Evolutionary conservation across 306 rosid genomes (phyloP), one percentile per base, ranked within the genome.

Genomic region (Elaeagnus macrophylla): DNA sequence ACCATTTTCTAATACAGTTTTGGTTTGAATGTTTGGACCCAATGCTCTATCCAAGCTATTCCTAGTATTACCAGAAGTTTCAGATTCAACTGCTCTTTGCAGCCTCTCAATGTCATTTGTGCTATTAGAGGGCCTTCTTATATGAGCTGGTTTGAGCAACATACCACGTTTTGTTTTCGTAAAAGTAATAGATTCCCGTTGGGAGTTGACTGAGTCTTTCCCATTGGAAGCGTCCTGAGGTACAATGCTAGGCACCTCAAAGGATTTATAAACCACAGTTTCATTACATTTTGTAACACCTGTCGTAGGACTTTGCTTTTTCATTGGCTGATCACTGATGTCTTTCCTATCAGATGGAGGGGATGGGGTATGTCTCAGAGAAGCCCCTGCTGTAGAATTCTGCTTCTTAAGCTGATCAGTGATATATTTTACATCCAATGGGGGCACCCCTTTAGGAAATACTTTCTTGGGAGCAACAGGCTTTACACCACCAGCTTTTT

Each of bases 151-250:
- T 67, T 57, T 91, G 68, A 87, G 84, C 77, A 91, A 72, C 96
- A 91, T 91, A 50, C 95, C 99, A 37, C 85, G 96, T 59, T 74
- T 91, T 67, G 89, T 87, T 78, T 76, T 85, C 48, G 87, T 71
- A 82, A 91, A 80, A 46, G 73, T 72, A 58, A 80, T 60, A 40
- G 83, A 64, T 71, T 87, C 99, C 50, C 67, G 71, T 32, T 52
- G 75, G 56, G 83, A 54, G 74, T 76, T 77, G 47, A 71, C 45
- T 0, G 68, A 65, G 63, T 80, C 83, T 73, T 82, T 82, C 57
- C 60, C 79, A 59, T 79, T 86, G 44, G 93, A 65, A 69, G 72
- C 62, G 64, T 77, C 88, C n/a, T 75, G 84, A 53, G 89, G 86
- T 57, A 82, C 87, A 71, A 84, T 43, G 65, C 60, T 75, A 15